Conservation (phyloP, 1,139 yeast genomes). For the Sugiyamaella pinicola region DNA sequence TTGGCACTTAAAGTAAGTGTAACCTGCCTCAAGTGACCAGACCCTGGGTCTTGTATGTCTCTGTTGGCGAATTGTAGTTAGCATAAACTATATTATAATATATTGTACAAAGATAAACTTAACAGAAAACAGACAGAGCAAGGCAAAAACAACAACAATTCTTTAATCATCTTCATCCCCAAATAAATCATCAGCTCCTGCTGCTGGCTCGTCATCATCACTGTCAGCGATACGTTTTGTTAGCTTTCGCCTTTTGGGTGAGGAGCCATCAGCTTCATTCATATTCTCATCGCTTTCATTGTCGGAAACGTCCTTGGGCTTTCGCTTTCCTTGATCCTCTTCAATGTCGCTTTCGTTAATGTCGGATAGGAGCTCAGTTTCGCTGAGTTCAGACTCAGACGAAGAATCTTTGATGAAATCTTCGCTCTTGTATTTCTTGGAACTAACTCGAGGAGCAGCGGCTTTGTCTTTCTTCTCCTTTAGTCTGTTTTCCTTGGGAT, state of each 20-base stretch:
- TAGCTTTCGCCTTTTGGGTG: slow-evolving; percentile 32
- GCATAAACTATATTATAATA: neutral
- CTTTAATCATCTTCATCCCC: slow-evolving; percentile 37
- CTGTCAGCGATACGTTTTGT: slow-evolving; percentile 35
- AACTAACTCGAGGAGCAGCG: slow-evolving; percentile 4
- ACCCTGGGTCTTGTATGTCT: neutral
- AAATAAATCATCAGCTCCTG: slow-evolving; percentile 33
- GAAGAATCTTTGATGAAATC: slow-evolving; percentile 28
- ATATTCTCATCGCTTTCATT: slow-evolving; percentile 21
- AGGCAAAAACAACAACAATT: neutral
- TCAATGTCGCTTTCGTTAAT: slow-evolving; percentile 13
- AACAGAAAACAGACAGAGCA: neutral
- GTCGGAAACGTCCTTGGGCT: slow-evolving; percentile 21
- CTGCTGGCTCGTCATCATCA: slow-evolving; percentile 39
- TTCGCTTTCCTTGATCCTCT: slow-evolving; percentile 7
- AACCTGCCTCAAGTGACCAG: neutral
- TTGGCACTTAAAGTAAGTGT: slow-evolving; percentile 54
- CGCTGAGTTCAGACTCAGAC: slow-evolving; percentile 28
- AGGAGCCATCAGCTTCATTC: slow-evolving; percentile 2
- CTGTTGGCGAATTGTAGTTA: too few relatives aligned
- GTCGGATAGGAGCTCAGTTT: slow-evolving; percentile 27
- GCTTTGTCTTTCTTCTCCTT: slow-evolving; percentile 28
- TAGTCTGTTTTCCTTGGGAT: slow-evolving; percentile 22
- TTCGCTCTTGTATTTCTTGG: slow-evolving; percentile 33
- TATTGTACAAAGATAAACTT: slow-evolving; percentile 15